These are phyloP conservation scores for Boletellus ananas DNA, from an alignment of 768 basidiomycete species.

Conservation along the genomic window DNA sequence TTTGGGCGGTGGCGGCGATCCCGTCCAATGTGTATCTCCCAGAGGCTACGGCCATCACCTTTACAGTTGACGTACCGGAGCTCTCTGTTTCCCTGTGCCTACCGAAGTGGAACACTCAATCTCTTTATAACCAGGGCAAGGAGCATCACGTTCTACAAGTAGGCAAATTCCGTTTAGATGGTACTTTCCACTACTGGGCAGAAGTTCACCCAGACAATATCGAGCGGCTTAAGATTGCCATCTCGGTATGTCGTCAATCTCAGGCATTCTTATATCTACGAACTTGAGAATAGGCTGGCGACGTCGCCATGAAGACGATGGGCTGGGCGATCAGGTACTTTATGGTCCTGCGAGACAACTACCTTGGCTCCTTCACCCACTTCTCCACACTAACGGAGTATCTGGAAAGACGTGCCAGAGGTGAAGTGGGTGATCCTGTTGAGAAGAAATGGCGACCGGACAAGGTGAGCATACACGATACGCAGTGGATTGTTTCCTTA, in stretches of 20 bases:
- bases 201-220: constrained; percentile 65
- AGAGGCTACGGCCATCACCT: constrained; percentile 61
- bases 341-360: constrained; percentile 89
- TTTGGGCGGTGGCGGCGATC: constrained; percentile 53
- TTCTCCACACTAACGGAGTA: constrained; percentile 88
- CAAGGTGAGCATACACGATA: constrained; percentile 45
- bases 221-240: constrained; percentile 69
- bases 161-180: constrained; percentile 53
- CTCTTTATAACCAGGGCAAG: constrained; percentile 57
- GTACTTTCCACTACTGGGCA: constrained; percentile 72
- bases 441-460: constrained; percentile 74
- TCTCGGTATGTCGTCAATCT: constrained; percentile 43
- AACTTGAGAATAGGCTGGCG: constrained; percentile 38
- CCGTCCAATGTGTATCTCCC: constrained; percentile 73
- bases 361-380: constrained; percentile 91
- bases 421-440: constrained; percentile 78
- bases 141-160: constrained; percentile 62
- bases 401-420: constrained; percentile 56
- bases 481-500: constrained; percentile 5
- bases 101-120: constrained; percentile 88
- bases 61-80: constrained; percentile 58
- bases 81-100: constrained; percentile 58
- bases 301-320: constrained; percentile 61
- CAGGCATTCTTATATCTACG: not conserved
- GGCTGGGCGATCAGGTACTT: constrained; percentile 90